These are phyloP conservation scores for Boletus patriciae DNA, from an alignment of 768 basidiomycete species.

Conservation along the genomic window DNA sequence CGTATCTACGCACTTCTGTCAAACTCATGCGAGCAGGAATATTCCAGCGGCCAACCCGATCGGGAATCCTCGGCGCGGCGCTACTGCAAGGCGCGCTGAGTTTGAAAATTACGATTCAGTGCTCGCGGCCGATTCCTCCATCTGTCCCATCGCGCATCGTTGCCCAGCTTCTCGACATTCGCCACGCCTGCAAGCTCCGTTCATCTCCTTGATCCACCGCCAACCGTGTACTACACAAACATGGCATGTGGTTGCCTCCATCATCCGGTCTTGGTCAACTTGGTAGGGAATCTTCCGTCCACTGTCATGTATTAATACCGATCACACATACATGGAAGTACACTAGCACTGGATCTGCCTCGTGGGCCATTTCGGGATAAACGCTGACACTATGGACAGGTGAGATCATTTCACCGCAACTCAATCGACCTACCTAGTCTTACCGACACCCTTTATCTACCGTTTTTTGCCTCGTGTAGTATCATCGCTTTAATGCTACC, in stretches of 20 bases:
- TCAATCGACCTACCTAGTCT: slow-evolving; percentile 2
- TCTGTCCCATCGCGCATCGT: neutral
- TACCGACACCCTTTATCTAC: neutral
- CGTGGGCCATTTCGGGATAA: slow-evolving; percentile 3
- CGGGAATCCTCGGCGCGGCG: slow-evolving; percentile 22
- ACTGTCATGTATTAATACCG: neutral
- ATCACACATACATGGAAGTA: slow-evolving; percentile 5
- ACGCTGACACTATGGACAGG: neutral
- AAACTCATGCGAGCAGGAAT: neutral
- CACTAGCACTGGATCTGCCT: neutral
- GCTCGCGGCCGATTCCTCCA: slow-evolving; percentile 3
- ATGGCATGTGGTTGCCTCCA: slow-evolving; percentile 2
- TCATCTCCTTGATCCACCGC: slow-evolving; percentile 6
- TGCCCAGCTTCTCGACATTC: neutral
- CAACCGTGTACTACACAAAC: neutral
- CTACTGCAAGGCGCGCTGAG: slow-evolving; percentile 11
- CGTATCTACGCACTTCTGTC: neutral
- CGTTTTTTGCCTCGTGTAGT: slow-evolving; percentile 2
- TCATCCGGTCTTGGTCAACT: neutral
- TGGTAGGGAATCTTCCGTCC: neutral
- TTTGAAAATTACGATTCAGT: slow-evolving; percentile 22
- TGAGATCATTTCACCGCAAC: slow-evolving; percentile 14
- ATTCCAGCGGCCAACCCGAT: slow-evolving; percentile 14
- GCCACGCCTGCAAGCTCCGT: neutral
- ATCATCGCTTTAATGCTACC: neutral